Base-by-base conservation (phyloP, 2,329 filamentous ascomycete species). In the Phialophora tarda region DNA sequence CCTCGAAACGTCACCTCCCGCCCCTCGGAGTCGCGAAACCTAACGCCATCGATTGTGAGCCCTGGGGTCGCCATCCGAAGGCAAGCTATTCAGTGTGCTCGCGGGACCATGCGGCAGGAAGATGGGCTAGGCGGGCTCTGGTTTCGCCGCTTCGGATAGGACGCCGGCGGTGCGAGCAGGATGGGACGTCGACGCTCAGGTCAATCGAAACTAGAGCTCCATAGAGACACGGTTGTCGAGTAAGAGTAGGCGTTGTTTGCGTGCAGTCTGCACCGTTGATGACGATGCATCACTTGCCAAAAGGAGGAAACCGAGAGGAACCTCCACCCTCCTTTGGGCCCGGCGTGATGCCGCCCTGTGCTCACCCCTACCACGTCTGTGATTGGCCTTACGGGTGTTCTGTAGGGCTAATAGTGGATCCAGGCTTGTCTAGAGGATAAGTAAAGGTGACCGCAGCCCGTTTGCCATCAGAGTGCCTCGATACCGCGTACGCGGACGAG, bases 1-100 rank as follows among this genome's bases (percentile, higher is more conserved):
- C 95, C 95, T 70, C 95, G 89, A 53, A 99, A 84, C 2, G 92
- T 90, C 64, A 99, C 87, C 79, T 98, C 91, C 68, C 95, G 89
- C 71, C 93, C 90, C 71, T 92, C 81, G 14, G 82, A 77, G 77
- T 99, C 96, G 69, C 91, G 88, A 79, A 99, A 97, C 72, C 88
- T 88, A 68, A 88, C 88, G 71, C 95, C 90, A 74, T 97, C 92
- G 73, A 99, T 94, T 26, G 86, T 88, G 59, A 99, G 83, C 61
- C 91, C 89, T 60, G 94, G 86, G 24, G 87, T 82, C 67, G 89
- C 82, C 92, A 96, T 97, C 55, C 48, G n/a, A 51, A 26, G 48
- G 48, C 23, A 14, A 24, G 21, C 21, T 51, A 28, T 28, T 24
- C 23, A 28, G 10, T 14, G 10, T 17, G 23, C 8, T 4, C 3